Evolutionary conservation across 495 filamentous ascomycete species (phyloP), one percentile per base, ranked within the genome.

Genomic region (Hyaloscypha bicolor): DNA sequence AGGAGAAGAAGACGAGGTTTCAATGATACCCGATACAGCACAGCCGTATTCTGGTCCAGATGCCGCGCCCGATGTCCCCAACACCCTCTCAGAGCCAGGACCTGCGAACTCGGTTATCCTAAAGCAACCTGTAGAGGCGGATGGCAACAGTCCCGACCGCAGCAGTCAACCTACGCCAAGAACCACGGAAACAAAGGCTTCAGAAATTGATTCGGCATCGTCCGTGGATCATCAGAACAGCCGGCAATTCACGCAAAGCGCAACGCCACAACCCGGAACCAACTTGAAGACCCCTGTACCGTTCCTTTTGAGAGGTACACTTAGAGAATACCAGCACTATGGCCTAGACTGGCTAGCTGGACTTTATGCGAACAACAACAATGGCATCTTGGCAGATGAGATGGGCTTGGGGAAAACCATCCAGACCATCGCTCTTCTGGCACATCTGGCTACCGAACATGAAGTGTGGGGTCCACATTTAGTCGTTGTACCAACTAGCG

Each of bases 381-480:
- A 99, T 75, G 96, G 96, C 51, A 99, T 99, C 60, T 82, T 99
- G n/a, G 96, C 96, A 5, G 96, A 99, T 74, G 96, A 99, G 73
- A 99, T 99, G 96, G 96, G 96, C 72, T 87, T 99, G 30, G 96
- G 96, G 2, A 99, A 99, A 76, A 99, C 96, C 0, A 98, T 99
- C 45, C 96, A 99, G 77, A 98, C 96, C 2, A 99, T 99, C 71
- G 90, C 96, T 16, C 81, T 99, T 11, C 82, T 99, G 59, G 96
- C 95, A 19, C 94, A 98, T 76, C 84, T 99, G 42, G 96, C 96
- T 29, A 93, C 93, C 62, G 83, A 96, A 64, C 90, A 96, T 75
- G 87, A 92, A 73, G 87, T 94, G 31, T 99, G 96, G 96, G 96
- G 96, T 0, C 93, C 96, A 0, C 96, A 99, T 82, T 80, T 99